These are phyloP conservation scores for Adansonia gregorii DNA, from an alignment of 441 rosid species.

Conservation along the genomic window DNA sequence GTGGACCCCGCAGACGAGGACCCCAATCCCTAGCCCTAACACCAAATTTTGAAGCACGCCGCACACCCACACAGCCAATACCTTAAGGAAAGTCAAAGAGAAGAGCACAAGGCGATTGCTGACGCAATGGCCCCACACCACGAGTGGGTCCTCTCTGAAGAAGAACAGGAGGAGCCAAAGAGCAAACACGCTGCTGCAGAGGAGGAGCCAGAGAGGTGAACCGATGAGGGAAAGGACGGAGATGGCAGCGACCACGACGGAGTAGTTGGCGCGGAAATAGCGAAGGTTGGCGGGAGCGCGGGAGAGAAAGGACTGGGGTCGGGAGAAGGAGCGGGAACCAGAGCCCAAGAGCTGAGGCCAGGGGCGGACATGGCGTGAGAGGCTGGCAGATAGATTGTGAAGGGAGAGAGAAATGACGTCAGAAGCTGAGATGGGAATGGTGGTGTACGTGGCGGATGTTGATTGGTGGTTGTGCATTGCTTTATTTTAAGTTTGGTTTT, in stretches of 20 bases:
- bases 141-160: conserved; percentile 47
- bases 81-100: conserved; percentile 35
- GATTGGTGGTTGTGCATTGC: conserved; percentile 24
- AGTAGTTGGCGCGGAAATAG: conserved; percentile 50
- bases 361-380: conserved; percentile 52
- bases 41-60: conserved; percentile 36
- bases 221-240: conserved; percentile 38
- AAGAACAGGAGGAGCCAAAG: conserved; percentile 52
- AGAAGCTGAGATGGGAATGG: conserved; percentile 53
- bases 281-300: conserved; percentile 36
- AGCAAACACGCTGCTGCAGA: conserved; percentile 26
- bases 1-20: conserved; percentile 42
- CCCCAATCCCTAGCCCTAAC: conserved; percentile 36
- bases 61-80: conserved; percentile 45
- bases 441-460: conserved; percentile 45
- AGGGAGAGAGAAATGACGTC: conserved; percentile 54
- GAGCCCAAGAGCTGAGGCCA: conserved; percentile 55
- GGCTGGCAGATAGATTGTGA: conserved; percentile 42
- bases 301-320: conserved; percentile 34
- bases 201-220: conserved; percentile 40
- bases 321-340: conserved; percentile 34
- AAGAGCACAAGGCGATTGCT: conserved; percentile 36
- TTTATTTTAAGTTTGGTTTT: not conserved
- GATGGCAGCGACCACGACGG: conserved; percentile 28
- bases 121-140: conserved; percentile 39